Base-by-base conservation (phyloP, 1,139 yeast genomes). In the Geotrichum aggregatum region DNA sequence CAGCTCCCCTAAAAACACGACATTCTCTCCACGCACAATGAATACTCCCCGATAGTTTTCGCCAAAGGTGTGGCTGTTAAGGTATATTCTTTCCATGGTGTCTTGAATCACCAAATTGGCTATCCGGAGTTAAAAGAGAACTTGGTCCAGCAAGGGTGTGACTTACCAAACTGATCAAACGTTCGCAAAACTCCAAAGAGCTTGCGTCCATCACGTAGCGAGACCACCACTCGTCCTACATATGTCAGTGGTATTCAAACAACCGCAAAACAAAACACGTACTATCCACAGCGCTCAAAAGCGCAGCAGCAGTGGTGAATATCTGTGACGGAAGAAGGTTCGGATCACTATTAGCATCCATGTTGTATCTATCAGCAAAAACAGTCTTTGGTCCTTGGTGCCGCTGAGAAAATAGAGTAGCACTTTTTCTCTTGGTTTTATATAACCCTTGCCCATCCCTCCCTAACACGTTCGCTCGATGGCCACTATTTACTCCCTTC, bases 221-320 rank as follows among this genome's bases (percentile, higher is more conserved):
- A 77, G 7, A 89, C 95, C 62, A 88, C 84, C 39, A 88, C 84
- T 63, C 83, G 84, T 68, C 75, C 77, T 73, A 48, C 13, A 13
- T 5, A 21, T 21, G 46, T 18, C 14, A 21, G 26, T 22, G 30
- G 44, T 35, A 49, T 18, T 22, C 11, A 4, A 8, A n/a, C 36
- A 16, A 18, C 16, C 5, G 18, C 36, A n/a, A n/a, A 19, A 19
- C 4, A n/a, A 10, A 19, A 22, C 26, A 74, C 74, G 66, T 71
- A 68, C 95, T 80, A 68, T 92, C 98, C 19, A 92, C 96, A 18
- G 95, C 84, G 26, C 96, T 96, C 44, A 92, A 89, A 52, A 92
- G 81, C 28, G 96, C 95, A 1, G 98, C 98, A 0, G 98, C 95
- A 0, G 98, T 92, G 50, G 98, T 92, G 72, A 91, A 92, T 31